A percentile compares a stretch with the other conserved stretches of the same genome.
Evolutionary conservation across 495 filamentous ascomycete species (phyloP).

Genomic region (Margaritispora aquatica): DNA sequence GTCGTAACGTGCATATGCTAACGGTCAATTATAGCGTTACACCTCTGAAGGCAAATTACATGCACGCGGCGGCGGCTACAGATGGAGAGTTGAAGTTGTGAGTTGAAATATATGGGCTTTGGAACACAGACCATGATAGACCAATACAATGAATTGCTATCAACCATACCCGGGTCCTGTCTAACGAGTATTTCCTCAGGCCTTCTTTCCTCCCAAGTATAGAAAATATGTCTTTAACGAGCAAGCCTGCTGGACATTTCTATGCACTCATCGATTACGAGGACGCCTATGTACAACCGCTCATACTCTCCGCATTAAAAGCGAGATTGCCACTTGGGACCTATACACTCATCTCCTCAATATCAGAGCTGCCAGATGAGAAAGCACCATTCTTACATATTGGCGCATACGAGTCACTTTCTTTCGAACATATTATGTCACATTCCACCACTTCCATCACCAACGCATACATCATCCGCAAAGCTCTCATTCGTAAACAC

Average conservation of each 20-base stretch:
- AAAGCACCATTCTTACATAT: constrained; percentile 65
- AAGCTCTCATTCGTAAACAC: constrained; percentile 96
- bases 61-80: constrained; percentile 59
- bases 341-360: constrained; percentile 38
- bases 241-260: constrained; percentile 30
- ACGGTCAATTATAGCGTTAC: constrained; percentile 58
- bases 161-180: constrained; percentile 1
- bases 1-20: constrained; percentile 3
- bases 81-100: constrained; percentile 82
- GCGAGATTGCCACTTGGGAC: constrained; percentile 46
- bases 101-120: constrained; percentile 47
- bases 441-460: constrained; percentile 54
- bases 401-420: constrained; percentile 76
- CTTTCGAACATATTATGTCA: constrained; percentile 65
- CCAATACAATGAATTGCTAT: constrained; percentile 15
- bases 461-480: constrained; percentile 89
- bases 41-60: constrained; percentile 86
- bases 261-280: constrained; percentile 79
- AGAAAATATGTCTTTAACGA: constrained; percentile 9
- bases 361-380: constrained; percentile 33
- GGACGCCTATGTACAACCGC: constrained; percentile 76
- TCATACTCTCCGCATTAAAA: constrained; percentile 67
- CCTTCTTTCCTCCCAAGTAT: constrained; percentile 8
- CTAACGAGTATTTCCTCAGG: constrained; percentile 20
- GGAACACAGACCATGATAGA: constrained; percentile 25